Base-by-base conservation (phyloP, 148 eudicot species). In the Diospyros kaki region DNA sequence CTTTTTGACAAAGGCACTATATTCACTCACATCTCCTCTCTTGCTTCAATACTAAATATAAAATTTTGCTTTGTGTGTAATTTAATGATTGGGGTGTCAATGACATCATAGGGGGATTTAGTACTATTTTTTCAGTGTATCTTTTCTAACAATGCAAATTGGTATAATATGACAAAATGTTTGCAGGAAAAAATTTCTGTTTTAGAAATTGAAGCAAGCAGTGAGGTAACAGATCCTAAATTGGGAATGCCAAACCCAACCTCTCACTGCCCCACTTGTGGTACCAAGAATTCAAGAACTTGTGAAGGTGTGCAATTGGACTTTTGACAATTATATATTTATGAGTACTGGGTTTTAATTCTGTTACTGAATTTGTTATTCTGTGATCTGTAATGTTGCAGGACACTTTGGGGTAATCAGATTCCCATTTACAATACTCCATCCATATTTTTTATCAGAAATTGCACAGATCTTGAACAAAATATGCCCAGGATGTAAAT, bases 401-500 rank as follows among this genome's bases (percentile, higher is more conserved):
- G 99, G 99, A 67, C 99, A 96, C 74, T 93, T 88, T 76, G 99
- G 98, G 42, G 82, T 85, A 69, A 85, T 96, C 78, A 86, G 84
- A 63, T 85, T 93, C 69, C 89, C 91, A 1, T 84, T 61, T 69
- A 89, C 97, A 7, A 78, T 93, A 68, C 82, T 96, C 72, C 90
- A 96, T 77, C 98, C 96, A 3, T 91, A 89, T 81, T 96, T 77
- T 74, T 78, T 87, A 58, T 76, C 98, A 6, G 99, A 96, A 80
- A 83, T 88, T 72, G 93, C 89, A n/a, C 87, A 91, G 54, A 77
- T 93, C 71, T 78, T 96, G 75, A 96, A 96, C 79, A 87, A 82
- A 85, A 88, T 96, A 66, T 96, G 99, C 77, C 94, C 94, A 48
- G 93, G 91, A 67, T 96, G 99, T 81, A 93, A 93, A 89, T 84